Evolutionary conservation across 2,329 filamentous ascomycete species (phyloP), one percentile per base, ranked within the genome.

Genomic region (Apiospora rasikravindrae): DNA sequence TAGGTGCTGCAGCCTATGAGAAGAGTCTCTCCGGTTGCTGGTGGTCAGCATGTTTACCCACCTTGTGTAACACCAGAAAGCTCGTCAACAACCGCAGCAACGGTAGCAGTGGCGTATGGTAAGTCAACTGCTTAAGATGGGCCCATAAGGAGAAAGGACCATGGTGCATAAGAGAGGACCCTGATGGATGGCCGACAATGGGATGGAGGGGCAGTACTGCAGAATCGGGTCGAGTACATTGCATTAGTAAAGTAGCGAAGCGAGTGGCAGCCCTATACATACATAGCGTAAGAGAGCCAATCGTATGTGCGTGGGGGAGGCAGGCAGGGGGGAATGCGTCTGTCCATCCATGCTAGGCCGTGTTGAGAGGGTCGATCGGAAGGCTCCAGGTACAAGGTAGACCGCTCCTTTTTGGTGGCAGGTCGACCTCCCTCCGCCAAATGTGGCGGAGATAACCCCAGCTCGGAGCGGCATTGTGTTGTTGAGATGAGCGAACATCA

Each of bases 341-440:
- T 22, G 16, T 10, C 16, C 8, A n/a, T 24, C 13, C 24, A 29
- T 3, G n/a, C 47, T 53, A 53, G n/a, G 10, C 53, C 19, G 19
- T 3, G 19, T 37, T 22, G 29, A 29, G 53, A 19, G 0, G 11
- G 11, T 7, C 14, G 3, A 2, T 64, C 29, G 29, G 40, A 33
- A 33, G 33, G 57, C 10, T 13, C 51, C 26, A 29, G 19, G 57
- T 64, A 40, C 53, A 33, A 22, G 19, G 33, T 5, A 11, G 57
- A 24, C 57, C 57, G 57, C 57, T 64, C 57, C 57, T 64, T 64
- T 24, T 37, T 64, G 57, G 57, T 64, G 57, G 57, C 57, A 64
- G 57, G 8, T 40, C 29, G 33, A 40, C 33, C 13, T n/a, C 24
- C 33, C 19, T n/a, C 29, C 11, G 57, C 57, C 29, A 40, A 64